A percentile compares a stretch with the other conserved stretches of the same genome.
Conservation (phyloP, 208 protist genomes). For the Naegleria gruberi region DNA sequence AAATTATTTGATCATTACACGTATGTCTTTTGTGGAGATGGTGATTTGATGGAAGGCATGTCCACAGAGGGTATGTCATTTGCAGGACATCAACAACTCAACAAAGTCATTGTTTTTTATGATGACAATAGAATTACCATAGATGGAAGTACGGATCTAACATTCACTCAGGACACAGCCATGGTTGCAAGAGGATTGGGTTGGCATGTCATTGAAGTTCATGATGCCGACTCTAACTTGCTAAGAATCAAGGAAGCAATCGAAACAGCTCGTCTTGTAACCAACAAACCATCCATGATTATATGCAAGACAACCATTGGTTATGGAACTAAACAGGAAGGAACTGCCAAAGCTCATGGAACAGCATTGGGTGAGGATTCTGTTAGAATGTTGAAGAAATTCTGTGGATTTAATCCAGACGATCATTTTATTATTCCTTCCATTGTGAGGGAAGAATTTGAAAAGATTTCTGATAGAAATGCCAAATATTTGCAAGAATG, state of each 20-base stretch:
- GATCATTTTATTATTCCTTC: conserved; percentile 78
- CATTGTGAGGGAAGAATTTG: conserved; percentile 62
- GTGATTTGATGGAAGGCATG: conserved; percentile 94
- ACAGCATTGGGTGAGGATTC: conserved; percentile 87
- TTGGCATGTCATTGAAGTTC: conserved; percentile 89
- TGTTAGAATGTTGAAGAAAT: conserved; percentile 72
- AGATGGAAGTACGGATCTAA: conserved; percentile 85
- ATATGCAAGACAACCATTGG: conserved; percentile 84
- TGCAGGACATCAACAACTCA: conserved; percentile 84
- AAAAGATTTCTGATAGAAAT: conserved; percentile 42
- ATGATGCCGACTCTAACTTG: conserved; percentile 80
- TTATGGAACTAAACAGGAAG: conserved; percentile 76
- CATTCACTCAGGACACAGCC: conserved; percentile 90
- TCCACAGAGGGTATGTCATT: conserved; percentile 83
- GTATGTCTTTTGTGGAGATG: conserved; percentile 95
- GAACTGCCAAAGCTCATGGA: conserved; percentile 90
- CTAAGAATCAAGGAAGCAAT: conserved; percentile 71
- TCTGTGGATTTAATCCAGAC: conserved; percentile 77
- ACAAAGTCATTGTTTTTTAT: conserved; percentile 93
- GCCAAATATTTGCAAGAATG: conserved; percentile 52
- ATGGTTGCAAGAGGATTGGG: conserved; percentile 88
- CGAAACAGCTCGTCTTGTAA: conserved; percentile 66
- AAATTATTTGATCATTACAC: conserved; percentile 88
- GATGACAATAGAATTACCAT: conserved; percentile 97
- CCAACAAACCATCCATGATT: conserved; percentile 88